phyloP scores from a whole-genome alignment of 305 asterid genomes.

The Rubia peregrina region DNA sequence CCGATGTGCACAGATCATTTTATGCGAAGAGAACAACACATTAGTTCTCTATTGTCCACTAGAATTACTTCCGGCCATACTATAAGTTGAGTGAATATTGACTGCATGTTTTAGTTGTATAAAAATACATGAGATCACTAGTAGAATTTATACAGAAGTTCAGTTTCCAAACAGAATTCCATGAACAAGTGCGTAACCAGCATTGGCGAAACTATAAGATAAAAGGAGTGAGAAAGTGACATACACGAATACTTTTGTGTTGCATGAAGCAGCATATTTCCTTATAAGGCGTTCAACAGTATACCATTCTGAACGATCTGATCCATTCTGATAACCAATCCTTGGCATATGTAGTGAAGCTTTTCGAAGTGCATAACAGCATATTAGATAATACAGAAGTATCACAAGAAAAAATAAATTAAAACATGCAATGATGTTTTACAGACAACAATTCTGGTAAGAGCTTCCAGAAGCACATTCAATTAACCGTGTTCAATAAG shows the following conservation, averaged over 20 bases:
- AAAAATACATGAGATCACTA: neutral
- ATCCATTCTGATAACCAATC: slow-evolving; percentile 64
- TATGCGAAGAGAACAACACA: neutral
- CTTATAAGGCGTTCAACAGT: slow-evolving; percentile 73
- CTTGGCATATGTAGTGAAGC: slow-evolving; percentile 97
- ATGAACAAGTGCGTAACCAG: slow-evolving; percentile 2
- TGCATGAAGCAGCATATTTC: slow-evolving; percentile 65
- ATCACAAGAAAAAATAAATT: neutral
- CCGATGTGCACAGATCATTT: neutral
- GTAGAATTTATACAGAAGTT: neutral
- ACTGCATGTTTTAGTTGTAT: neutral
- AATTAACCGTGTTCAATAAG: neutral
- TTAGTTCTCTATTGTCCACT: neutral
- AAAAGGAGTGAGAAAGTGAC: slow-evolving; percentile 26
- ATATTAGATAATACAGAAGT: slow-evolving; percentile 2
- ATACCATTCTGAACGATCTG: slow-evolving; percentile 90
- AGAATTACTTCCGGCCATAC: neutral
- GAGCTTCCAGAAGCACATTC: neutral
- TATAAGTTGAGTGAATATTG: neutral
- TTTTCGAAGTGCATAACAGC: slow-evolving; percentile 18
- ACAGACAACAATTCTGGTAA: neutral
- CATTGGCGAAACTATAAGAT: neutral
- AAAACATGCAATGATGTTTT: slow-evolving; percentile 2
- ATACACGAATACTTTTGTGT: slow-evolving; percentile 64
- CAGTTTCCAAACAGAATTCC: neutral